Base-by-base conservation (phyloP, 495 filamentous ascomycete species). In the Penicillium malachiteum region DNA sequence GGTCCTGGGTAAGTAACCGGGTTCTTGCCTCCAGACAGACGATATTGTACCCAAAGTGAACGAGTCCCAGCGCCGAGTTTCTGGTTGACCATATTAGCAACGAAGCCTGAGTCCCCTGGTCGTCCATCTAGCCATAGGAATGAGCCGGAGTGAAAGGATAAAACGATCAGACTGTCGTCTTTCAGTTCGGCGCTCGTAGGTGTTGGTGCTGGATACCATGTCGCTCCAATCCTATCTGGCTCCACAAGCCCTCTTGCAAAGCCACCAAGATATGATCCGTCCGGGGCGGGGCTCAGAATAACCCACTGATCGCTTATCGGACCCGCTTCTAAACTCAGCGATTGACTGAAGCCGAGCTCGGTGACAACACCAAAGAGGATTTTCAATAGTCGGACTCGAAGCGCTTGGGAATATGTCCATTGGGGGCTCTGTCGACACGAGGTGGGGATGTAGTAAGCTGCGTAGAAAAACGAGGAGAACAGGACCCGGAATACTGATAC, bases 1-100 rank as follows among this genome's bases (percentile, higher is more conserved):
- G 52, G 41, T 10, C 52, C 52, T 11, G 52, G 56, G 32, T 51
- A 59, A 9, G 46, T 35, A 31, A 51, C 54, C 13, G 50, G 56
- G n/a, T 54, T 50, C 4, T 44, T 50, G 0, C 51, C 52, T 10
- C 52, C 51, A 0, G 52, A 56, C 7, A 63, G 59, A 37, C 59
- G 59, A 39, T 63, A 59, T 34, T 63, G 56, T 12, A 55, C 13
- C 56, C 59, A 63, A 14, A 63, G 34, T 26, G 56, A 63, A 12
- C 39, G 48, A 14, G 59, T 52, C 5, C 21, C 41, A 3, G 41
- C 37, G 1, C 56, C 56, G 12, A 59, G 42, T n/a, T 54, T 48
- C 13, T 35, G 35, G 40, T 63, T 63, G n/a, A 55, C 13, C 46
- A 53, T 41, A n/a, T 34, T 49, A 16, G 56, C 56, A 30, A 48